phyloP scores from a whole-genome alignment of 257 asterid genomes.

The Prunella vulgaris region DNA sequence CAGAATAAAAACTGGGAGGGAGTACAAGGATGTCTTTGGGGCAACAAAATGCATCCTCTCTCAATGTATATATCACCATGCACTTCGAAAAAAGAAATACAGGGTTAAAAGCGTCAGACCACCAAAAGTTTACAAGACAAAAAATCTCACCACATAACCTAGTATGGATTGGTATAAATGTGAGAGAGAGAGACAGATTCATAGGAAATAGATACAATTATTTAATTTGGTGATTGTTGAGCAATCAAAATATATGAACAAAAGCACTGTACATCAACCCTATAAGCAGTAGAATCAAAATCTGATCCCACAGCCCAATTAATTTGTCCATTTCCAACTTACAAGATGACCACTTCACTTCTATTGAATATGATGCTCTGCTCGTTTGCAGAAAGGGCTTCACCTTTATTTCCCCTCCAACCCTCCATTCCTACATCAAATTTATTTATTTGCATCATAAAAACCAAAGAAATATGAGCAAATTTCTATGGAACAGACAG shows the following conservation, averaged over 20 bases:
- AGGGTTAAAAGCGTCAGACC: background rate
- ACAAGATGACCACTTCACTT: conserved; percentile 36
- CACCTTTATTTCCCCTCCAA: conserved; percentile 21
- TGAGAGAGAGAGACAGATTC: background rate
- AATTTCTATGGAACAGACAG: too few relatives aligned
- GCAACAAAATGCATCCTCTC: too few relatives aligned
- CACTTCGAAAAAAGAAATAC: background rate
- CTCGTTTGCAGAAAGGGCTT: conserved; percentile 28
- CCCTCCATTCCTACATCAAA: conserved; percentile 31
- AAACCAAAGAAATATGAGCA: too few relatives aligned
- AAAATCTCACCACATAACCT: background rate
- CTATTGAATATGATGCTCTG: conserved; percentile 37
- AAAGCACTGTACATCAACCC: conserved; percentile 19
- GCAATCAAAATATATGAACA: conserved; percentile 2
- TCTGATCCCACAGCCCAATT: conserved; percentile 41
- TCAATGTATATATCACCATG: too few relatives aligned
- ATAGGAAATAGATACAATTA: background rate
- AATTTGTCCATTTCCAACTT: conserved; percentile 8
- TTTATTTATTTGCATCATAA: too few relatives aligned
- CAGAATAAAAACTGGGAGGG: too few relatives aligned
- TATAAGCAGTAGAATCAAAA: conserved; percentile 25
- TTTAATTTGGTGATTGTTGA: background rate
- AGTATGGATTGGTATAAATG: background rate
- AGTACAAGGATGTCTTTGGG: too few relatives aligned
- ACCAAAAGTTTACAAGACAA: background rate